Evolutionary conservation across 345 rosid genomes (phyloP), one percentile per base, ranked within the genome.

Genomic region (Sisymbrium irio): DNA sequence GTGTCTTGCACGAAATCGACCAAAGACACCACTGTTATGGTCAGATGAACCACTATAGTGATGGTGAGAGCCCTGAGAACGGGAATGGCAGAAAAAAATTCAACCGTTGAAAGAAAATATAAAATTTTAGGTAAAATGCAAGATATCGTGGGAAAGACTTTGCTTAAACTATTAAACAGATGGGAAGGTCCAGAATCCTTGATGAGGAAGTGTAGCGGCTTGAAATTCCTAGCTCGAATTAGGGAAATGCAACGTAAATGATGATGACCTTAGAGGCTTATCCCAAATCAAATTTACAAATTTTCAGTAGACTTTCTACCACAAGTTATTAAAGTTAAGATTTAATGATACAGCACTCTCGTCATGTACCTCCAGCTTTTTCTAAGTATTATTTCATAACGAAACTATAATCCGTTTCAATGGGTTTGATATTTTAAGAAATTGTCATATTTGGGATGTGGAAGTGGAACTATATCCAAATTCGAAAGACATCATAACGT

Each of bases 1-100:
- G 76, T 90, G 91, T 77, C 79, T 90, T 54, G 89, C 55, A 46
- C 94, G 97, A 44, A 93, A 90, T 75, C 89, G 88, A 79, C 91
- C 82, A 80, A 93, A 93, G 28, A 93, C 92, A 7, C 95, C 78
- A 60, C 80, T 82, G 63, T 75, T 83, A 9, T 82, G 81, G 32
- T 88, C 98, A 72, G 80, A 80, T 10, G 94, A 85, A 62, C 85
- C 78, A 79, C 84, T 71, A 62, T 82, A 79, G 64, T 78, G 86
- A 77, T 90, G 84, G 39, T 79, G 87, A 66, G 84, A 78, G 70
- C 91, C 95, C 98, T 90, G 70, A 53, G 49, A 73, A 57, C 50
- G 45, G 64, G 58, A 27, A 46, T 15, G 27, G n/a, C 18, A 7
- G 33, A 58, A 17, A 5, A 12, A 18, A 1, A 15, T 1, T 42